Evolutionary conservation across 2,329 filamentous ascomycete species (phyloP).

Genomic region (Fusarium lateritium): DNA sequence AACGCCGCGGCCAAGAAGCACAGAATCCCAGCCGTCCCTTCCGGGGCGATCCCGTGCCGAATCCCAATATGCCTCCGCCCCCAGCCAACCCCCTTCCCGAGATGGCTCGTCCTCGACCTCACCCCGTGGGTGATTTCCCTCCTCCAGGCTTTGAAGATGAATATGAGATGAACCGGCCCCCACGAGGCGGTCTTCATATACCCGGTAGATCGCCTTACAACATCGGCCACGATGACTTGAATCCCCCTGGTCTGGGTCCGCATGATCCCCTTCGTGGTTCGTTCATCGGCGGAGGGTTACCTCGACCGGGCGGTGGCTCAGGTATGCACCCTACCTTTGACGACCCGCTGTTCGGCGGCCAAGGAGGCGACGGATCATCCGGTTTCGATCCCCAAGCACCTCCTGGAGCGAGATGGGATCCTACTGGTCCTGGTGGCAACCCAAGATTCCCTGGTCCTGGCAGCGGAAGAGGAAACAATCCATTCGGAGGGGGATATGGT

Average conservation of each 20-base stretch:
- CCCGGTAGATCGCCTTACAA: slow-evolving; percentile 71
- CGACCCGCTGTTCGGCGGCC: slow-evolving; percentile 81
- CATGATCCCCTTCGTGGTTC: slow-evolving; percentile 83
- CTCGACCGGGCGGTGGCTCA: slow-evolving; percentile 72
- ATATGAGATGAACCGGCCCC: slow-evolving; percentile 81
- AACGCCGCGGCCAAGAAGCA: slow-evolving; percentile 59
- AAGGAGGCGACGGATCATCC: slow-evolving; percentile 52
- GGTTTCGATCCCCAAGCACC: slow-evolving; percentile 78
- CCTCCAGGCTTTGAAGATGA: slow-evolving; percentile 96
- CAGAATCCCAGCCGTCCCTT: slow-evolving; percentile 53
- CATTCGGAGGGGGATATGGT: slow-evolving; percentile 59
- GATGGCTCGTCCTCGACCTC: slow-evolving; percentile 69
- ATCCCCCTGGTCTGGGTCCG: slow-evolving; percentile 88
- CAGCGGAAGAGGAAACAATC: slow-evolving; percentile 55
- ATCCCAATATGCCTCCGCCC: slow-evolving; percentile 73
- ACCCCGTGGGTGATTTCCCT: slow-evolving; percentile 80
- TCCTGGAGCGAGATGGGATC: slow-evolving; percentile 93
- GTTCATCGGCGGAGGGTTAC: slow-evolving; percentile 73
- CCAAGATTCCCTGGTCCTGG: slow-evolving; percentile 64
- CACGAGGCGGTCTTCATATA: slow-evolving; percentile 50
- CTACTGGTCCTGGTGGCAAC: slow-evolving; percentile 77
- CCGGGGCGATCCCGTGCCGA: slow-evolving; percentile 66
- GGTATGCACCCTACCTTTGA: slow-evolving; percentile 98
- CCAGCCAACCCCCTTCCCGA: slow-evolving; percentile 75
- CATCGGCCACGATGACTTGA: slow-evolving; percentile 88